Conservation (phyloP, 352 stramenopile species). For the Halophytophthora batemanensis region DNA sequence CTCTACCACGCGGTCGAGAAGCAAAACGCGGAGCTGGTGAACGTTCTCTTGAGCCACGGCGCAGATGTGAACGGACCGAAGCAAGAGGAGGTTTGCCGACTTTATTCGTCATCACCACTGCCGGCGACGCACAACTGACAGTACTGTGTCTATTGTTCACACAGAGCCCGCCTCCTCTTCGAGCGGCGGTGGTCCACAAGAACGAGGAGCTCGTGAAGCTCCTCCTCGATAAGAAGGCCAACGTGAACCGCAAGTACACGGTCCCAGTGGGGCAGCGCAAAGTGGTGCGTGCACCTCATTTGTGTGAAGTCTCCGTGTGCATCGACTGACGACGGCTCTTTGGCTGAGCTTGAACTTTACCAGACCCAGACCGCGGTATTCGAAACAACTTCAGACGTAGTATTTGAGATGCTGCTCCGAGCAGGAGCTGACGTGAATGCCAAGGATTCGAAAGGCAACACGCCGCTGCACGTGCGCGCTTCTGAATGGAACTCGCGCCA, state of each 20-base stretch:
- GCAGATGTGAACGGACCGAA: constrained; percentile 29
- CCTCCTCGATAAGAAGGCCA: constrained; percentile 21
- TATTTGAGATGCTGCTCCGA: constrained; percentile 19
- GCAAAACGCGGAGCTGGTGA: constrained; percentile 25
- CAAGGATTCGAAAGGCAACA: constrained; percentile 20
- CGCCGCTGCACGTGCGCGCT: constrained; percentile 21
- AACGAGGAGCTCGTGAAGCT: constrained; percentile 21
- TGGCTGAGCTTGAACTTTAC: not conserved
- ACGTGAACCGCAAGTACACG: constrained; percentile 22
- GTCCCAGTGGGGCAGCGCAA: constrained; percentile 9
- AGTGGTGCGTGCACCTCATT: constrained; percentile 9
- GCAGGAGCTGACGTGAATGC: constrained; percentile 18
- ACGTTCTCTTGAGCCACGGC: constrained; percentile 25
- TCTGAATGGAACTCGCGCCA: constrained; percentile 19
- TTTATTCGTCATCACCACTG: not conserved
- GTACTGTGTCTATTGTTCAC: not conserved
- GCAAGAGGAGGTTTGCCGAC: constrained; percentile 17
- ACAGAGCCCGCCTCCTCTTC: constrained; percentile 24
- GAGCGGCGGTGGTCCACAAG: constrained; percentile 20
- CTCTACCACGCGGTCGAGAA: constrained; percentile 30
- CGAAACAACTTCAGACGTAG: constrained; percentile 17
- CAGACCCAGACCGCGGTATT: constrained; percentile 25
- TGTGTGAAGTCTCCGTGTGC: too few relatives aligned
- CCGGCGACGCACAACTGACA: not conserved
- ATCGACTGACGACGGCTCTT: not conserved